Evolutionary conservation across 331 rosid species (phyloP).

Genomic region (Spiraea crenata): DNA sequence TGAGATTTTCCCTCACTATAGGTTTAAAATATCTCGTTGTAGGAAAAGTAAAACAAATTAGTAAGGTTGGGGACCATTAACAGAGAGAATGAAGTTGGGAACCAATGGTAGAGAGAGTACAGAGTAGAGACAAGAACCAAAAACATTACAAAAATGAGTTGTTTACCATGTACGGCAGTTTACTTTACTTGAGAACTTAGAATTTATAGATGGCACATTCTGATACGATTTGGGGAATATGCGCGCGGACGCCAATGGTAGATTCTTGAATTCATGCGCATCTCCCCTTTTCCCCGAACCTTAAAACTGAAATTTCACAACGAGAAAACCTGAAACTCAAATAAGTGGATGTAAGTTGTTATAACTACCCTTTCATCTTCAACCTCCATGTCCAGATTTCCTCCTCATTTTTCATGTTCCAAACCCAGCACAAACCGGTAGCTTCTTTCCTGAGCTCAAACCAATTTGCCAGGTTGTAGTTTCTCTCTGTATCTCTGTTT

Average conservation of each 20-base stretch:
- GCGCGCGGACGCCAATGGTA: conserved; percentile 7
- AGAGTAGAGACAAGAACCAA: too few relatives aligned
- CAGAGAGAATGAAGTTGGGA: too few relatives aligned
- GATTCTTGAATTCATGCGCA: conserved; percentile 15
- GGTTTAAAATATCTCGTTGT: too few relatives aligned
- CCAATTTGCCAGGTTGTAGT: conserved; percentile 34
- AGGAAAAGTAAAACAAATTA: too few relatives aligned
- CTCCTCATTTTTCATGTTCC: neutral
- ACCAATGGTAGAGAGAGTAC: too few relatives aligned
- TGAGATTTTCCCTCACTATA: too few relatives aligned
- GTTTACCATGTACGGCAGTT: too few relatives aligned
- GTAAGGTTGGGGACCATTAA: too few relatives aligned
- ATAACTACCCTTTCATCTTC: conserved; percentile 3
- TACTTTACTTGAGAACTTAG: neutral
- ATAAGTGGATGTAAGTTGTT: neutral
- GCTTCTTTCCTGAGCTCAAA: conserved; percentile 18
- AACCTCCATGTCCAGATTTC: neutral
- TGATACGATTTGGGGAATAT: conserved; percentile 11
- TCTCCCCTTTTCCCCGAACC: neutral
- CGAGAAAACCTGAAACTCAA: neutral
- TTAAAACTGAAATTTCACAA: too few relatives aligned
- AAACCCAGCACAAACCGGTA: too few relatives aligned
- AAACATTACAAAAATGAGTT: too few relatives aligned
- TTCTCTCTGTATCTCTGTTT: conserved; percentile 20
- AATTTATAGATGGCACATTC: neutral